These are phyloP conservation scores for Nicotiana sylvestris DNA, from an alignment of 257 asterid species.

Conservation along the genomic window DNA sequence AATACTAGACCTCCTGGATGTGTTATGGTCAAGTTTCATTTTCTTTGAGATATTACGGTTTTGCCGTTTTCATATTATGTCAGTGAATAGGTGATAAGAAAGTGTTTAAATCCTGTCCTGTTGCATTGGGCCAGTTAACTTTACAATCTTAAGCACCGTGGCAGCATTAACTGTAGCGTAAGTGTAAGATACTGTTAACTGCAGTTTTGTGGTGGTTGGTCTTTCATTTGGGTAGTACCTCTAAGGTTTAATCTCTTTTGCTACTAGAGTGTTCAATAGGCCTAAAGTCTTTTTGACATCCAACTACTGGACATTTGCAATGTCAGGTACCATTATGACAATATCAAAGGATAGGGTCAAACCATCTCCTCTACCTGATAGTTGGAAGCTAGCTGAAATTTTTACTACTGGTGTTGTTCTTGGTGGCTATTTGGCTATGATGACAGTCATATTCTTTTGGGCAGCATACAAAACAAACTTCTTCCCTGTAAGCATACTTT, in stretches of 20 bases:
- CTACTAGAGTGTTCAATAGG: background rate
- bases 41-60: no score
- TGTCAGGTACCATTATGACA: slow-evolving; percentile 94
- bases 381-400: slow-evolving; percentile 96
- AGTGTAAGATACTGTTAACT: no score
- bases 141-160: no score
- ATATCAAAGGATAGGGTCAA: slow-evolving; percentile 95
- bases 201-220: no score
- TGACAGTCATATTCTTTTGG: slow-evolving; percentile 99
- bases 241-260: background rate
- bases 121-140: no score
- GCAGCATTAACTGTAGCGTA: no score
- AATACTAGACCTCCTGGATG: no score
- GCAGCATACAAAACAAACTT: slow-evolving; percentile 82
- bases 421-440: slow-evolving; percentile 91
- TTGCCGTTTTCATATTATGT: no score
- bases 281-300: background rate
- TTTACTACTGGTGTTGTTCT: slow-evolving; percentile 87
- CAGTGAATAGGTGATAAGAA: no score
- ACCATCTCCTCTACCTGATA: slow-evolving; percentile 96
- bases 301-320: background rate
- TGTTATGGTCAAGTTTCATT: no score
- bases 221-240: no score
- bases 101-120: no score
- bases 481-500: slow-evolving; percentile 58